phyloP scores from a whole-genome alignment of 2,329 filamentous ascomycete species.

The Botryotinia convoluta region DNA sequence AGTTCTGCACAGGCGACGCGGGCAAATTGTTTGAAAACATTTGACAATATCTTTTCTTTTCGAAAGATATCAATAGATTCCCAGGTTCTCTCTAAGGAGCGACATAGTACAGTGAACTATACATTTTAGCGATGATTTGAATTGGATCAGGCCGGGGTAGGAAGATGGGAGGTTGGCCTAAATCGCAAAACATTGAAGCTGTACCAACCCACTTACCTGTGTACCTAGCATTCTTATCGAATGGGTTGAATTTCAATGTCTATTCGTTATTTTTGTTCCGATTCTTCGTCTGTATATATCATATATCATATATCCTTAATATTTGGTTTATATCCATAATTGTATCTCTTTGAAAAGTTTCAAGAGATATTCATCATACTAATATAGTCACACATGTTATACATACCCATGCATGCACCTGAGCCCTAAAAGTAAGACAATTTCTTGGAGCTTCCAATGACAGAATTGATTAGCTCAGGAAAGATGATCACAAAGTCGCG shows the following conservation, averaged over 20 bases:
- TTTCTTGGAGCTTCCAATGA: neutral
- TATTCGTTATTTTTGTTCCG: neutral
- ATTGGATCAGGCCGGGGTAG: neutral
- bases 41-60: neutral
- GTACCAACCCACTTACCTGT: neutral
- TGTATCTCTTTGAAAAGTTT: slow-evolving; percentile 5
- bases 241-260: neutral
- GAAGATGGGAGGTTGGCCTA: neutral
- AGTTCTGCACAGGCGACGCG: neutral
- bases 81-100: neutral
- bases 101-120: neutral
- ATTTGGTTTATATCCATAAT: neutral
- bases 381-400: neutral
- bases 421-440: slow-evolving; percentile 9
- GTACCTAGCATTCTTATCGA: neutral
- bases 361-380: neutral
- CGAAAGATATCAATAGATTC: neutral
- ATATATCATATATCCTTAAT: neutral
- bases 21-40: neutral
- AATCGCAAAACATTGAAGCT: neutral
- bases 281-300: neutral
- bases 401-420: neutral
- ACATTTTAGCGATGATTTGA: neutral
- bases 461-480: neutral
- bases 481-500: neutral